Evolutionary conservation across 257 asterid species (phyloP).

Genomic region (Paraleonurus japonicus): DNA sequence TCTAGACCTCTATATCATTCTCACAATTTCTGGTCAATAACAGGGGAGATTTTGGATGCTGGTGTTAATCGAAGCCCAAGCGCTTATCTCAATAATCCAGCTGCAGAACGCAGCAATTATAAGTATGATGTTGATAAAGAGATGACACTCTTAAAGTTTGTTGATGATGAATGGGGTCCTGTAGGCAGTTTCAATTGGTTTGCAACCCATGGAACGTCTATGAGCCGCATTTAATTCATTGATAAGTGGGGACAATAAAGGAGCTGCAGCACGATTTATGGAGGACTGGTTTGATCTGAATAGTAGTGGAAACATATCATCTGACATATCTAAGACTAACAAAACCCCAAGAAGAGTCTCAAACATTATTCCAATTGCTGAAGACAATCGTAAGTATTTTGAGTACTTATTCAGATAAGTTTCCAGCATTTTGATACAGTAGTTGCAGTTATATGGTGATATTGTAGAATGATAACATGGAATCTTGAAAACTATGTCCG

Average conservation of each 20-base stretch:
- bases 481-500: background rate
- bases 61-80: conserved; percentile 96
- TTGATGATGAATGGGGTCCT: conserved; percentile 93
- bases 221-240: conserved; percentile 96
- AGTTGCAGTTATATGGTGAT: background rate
- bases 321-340: conserved; percentile 23
- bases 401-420: background rate
- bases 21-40: conserved; percentile 30
- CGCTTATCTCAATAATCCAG: conserved; percentile 89
- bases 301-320: conserved; percentile 32
- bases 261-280: conserved; percentile 98
- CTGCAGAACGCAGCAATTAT: conserved; percentile 82
- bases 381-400: conserved; percentile 61
- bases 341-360: conserved; percentile 76
- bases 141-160: conserved; percentile 92
- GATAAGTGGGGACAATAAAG: conserved; percentile 99
- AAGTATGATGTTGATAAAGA: conserved; percentile 85
- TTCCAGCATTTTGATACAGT: conserved; percentile 6
- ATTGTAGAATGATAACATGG: conserved; percentile 1
- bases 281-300: conserved; percentile 91
- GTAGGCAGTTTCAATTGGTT: conserved; percentile 99
- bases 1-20: conserved; percentile 13
- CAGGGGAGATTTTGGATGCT: conserved; percentile 94
- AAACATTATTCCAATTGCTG: conserved; percentile 61
- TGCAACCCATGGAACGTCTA: conserved; percentile 99